These are phyloP conservation scores for Oryza glaberrima DNA, from an alignment of 176 grass and related monocot species.

Conservation along the genomic window DNA sequence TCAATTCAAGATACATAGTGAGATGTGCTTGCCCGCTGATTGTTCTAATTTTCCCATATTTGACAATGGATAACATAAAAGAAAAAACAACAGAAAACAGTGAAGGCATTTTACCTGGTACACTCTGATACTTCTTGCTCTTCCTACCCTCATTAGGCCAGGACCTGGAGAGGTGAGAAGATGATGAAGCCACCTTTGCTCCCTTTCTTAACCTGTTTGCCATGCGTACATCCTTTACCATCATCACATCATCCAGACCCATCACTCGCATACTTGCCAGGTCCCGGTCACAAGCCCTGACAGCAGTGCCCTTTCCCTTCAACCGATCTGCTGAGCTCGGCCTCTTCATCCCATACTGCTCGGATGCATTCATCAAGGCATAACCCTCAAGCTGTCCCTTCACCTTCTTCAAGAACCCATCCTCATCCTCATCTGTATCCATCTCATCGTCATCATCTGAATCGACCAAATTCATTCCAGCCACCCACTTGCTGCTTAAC, in stretches of 20 bases:
- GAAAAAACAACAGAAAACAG: slow-evolving; percentile 4
- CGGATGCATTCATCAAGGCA: slow-evolving; percentile 67
- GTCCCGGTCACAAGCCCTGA: slow-evolving; percentile 13
- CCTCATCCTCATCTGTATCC: slow-evolving; percentile 62
- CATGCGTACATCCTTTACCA: slow-evolving; percentile 63
- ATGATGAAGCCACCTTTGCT: slow-evolving; percentile 40
- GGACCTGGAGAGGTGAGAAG: slow-evolving; percentile 70
- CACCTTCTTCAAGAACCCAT: slow-evolving; percentile 54
- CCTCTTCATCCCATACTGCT: slow-evolving; percentile 79
- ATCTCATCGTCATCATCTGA: slow-evolving; percentile 47
- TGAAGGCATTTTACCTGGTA: slow-evolving; percentile 53
- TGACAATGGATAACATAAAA: background rate
- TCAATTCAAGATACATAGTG: no score
- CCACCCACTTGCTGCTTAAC: slow-evolving; percentile 48
- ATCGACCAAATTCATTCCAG: slow-evolving; percentile 57
- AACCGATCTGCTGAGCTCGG: slow-evolving; percentile 30
- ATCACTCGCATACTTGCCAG: slow-evolving; percentile 45
- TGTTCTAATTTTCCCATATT: no score
- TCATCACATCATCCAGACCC: slow-evolving; percentile 61
- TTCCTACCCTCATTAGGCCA: slow-evolving; percentile 67
- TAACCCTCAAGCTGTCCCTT: slow-evolving; percentile 58
- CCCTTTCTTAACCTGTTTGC: slow-evolving; percentile 45
- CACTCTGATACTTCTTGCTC: slow-evolving; percentile 51
- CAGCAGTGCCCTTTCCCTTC: slow-evolving; percentile 44
- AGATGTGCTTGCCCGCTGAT: no score